phyloP scores from a whole-genome alignment of 169 alveolate species.

The Eimeria mitis region DNA sequence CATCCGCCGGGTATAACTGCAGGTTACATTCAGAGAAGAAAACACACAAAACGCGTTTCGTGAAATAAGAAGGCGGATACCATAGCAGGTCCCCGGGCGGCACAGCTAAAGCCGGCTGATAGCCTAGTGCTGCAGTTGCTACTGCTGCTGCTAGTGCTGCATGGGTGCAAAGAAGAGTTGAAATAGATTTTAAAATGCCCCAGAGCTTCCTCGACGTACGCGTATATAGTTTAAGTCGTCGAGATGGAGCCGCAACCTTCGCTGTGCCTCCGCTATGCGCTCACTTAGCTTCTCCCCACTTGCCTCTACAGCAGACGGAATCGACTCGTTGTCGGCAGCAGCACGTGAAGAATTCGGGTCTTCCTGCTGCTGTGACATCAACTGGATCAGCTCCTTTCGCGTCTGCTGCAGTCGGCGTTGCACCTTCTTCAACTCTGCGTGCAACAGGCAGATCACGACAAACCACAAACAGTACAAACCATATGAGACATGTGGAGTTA shows the following conservation, averaged over 20 bases:
- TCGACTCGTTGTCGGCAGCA: neutral
- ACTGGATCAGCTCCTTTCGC: slow-evolving; percentile 28
- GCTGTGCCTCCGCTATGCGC: slow-evolving; percentile 61
- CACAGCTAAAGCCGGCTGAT: neutral
- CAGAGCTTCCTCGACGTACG: neutral
- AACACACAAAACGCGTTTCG: neutral
- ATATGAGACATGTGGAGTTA: neutral
- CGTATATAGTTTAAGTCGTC: slow-evolving; percentile 67
- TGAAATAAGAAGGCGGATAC: neutral
- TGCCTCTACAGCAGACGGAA: neutral
- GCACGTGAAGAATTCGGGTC: neutral
- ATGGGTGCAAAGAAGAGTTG: neutral
- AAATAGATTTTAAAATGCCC: neutral
- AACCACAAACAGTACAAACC: neutral
- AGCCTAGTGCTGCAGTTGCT: neutral
- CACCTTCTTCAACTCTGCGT: slow-evolving; percentile 60
- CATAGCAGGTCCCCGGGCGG: neutral
- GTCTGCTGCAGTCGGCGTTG: slow-evolving; percentile 72
- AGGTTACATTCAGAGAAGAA: neutral
- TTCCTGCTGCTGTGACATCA: slow-evolving; percentile 40
- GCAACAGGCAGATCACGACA: neutral
- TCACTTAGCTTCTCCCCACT: neutral
- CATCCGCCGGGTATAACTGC: slow-evolving; percentile 75
- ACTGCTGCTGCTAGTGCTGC: neutral
- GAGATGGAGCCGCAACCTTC: slow-evolving; percentile 37